Base-by-base conservation (phyloP, 2,329 filamentous ascomycete genomes). In the Xylariaceae sp. region DNA sequence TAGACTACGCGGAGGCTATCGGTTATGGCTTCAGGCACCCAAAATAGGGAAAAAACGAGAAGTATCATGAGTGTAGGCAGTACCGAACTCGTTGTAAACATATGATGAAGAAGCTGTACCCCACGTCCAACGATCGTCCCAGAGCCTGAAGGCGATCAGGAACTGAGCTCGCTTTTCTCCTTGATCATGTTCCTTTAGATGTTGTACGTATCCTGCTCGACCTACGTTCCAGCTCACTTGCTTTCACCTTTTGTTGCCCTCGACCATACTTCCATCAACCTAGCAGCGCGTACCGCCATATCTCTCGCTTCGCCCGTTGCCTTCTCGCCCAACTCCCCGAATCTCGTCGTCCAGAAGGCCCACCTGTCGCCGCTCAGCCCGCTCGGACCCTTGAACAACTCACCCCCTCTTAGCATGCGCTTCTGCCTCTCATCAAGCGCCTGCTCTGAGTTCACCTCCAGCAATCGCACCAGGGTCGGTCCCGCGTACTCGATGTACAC, bases 401-500 rank as follows among this genome's bases (percentile, higher is more conserved):
- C 17, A 3, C 59, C 59, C 3, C 48, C 54, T 9, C 34, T 38
- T 19, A 52, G 38, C 17, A 52, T 7, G n/a, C 56, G 45, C 39
- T 44, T 35, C 19, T 43, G 28, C 15, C 41, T 37, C 7, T 53
- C 52, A 39, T 44, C 47, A 7, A 56, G 49, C 26, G 39, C 34
- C n/a, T 52, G 53, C 7, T 46, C 35, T 2, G 51, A 52, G 19
- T 41, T 42, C 19, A 43, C 36, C 4, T 38, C 40, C 4, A 62
- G 22, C 9, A 37, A 16, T 33, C 52, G 47, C 9, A 50, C 43
- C 4, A 60, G 37, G 9, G 55, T 41, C 3, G 52, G 50, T 13
- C 59, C 57, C 1, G 51, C 49, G 35, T 56, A 55, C 35, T 59
- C 57, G 39, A 60, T 50, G 41, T 57, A 55, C 44, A 55, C 41